A percentile compares a stretch with the other conserved stretches of the same genome.
These are phyloP conservation scores for Phaseolus lunatus DNA, from an alignment of 306 rosid genomes.

Conservation along the genomic window DNA sequence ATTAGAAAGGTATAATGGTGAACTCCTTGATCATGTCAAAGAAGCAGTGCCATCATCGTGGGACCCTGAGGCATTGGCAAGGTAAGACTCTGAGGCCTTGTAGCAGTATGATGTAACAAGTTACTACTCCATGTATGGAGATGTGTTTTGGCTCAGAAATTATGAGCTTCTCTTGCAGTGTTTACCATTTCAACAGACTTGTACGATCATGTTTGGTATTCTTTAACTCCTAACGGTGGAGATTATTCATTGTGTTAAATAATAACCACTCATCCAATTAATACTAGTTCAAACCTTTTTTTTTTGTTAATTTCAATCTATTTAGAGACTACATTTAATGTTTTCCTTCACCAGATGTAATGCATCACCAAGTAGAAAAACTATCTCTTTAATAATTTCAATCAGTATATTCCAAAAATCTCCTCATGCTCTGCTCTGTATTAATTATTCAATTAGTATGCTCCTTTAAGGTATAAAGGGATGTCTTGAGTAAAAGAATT, in stretches of 20 bases:
- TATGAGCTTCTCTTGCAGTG: background rate
- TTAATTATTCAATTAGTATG: background rate
- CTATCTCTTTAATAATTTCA: slow-evolving; percentile 9
- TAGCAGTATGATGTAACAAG: background rate
- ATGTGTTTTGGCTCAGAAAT: slow-evolving; percentile 1
- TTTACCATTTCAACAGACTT: background rate
- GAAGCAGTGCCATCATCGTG: slow-evolving; percentile 84
- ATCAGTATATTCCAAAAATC: slow-evolving; percentile 1
- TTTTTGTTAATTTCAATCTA: background rate
- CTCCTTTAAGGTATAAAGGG: background rate
- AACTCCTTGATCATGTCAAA: slow-evolving; percentile 65
- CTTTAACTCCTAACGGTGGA: background rate
- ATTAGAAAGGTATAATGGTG: slow-evolving; percentile 70
- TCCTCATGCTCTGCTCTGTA: background rate
- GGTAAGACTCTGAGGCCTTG: slow-evolving; percentile 51
- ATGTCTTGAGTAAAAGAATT: background rate
- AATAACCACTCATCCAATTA: background rate
- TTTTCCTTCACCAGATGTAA: background rate
- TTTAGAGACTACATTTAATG: background rate
- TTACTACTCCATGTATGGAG: background rate
- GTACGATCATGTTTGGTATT: background rate
- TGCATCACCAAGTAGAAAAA: background rate
- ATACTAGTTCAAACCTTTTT: background rate
- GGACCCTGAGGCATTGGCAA: slow-evolving; percentile 77
- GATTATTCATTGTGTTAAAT: background rate